Evolutionary conservation across 2,329 filamentous ascomycete genomes (phyloP), one percentile per base, ranked within the genome.

Genomic region (Colletotrichum magnum): DNA sequence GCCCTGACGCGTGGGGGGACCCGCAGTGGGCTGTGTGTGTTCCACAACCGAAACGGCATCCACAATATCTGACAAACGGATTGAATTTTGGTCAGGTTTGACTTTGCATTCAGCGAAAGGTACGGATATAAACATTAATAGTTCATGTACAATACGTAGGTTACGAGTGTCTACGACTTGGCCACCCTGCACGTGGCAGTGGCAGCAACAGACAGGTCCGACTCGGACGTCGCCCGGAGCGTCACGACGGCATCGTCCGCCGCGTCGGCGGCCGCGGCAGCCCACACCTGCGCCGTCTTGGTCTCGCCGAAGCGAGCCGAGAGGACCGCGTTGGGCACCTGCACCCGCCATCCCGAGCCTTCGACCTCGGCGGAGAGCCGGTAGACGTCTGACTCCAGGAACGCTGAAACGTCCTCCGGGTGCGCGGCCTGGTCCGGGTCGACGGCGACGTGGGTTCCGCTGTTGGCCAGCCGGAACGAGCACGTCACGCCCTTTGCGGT

Each of bases 401-500:
- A 84, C 13, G 74, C 74, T 0, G 81, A 76, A 1, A 83, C 71
- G 65, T 84, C 79, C 57, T 79, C 74, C 1, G 77, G 77, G 32
- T 80, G 77, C 0, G 66, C 50, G 51, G 6, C 72, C 72, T 12
- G 67, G 36, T 53, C 72, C 13, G 52, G 58, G 24, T 54, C 64
- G 1, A 60, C 69, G 5, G 69, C 74, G 6, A 73, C 76, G 50
- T 78, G 79, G 1, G 73, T 74, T 3, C 85, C 85, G 0, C 80
- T 83, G 71, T 87, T 88, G 64, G 77, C 80, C 16, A 87, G 77
- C 54, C 79, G 76, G 71, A 88, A 87, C 2, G 79, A 77, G 76
- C 85, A 87, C 26, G 80, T 80, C 16, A 81, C 76, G 3, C 81
- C 83, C 4, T 76, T 74, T 0, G 72, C 75, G 0, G 79, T 76